Evolutionary conservation across 345 rosid genomes (phyloP).

Genomic region (Nasturtium officinale): DNA sequence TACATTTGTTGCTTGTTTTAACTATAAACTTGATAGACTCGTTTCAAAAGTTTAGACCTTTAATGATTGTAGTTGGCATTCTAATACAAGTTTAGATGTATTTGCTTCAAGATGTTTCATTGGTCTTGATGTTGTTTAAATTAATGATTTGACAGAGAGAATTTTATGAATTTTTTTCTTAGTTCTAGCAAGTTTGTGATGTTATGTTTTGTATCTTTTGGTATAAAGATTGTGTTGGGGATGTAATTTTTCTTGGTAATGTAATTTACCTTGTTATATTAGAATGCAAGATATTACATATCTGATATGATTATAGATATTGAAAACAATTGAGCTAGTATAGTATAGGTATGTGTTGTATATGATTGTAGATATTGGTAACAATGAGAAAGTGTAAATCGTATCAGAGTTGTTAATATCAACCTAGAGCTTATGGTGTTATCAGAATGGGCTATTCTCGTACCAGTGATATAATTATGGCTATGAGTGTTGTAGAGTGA

Average conservation of each 20-base stretch:
- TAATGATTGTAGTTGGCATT: conserved; percentile 1
- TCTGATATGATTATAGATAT: not conserved
- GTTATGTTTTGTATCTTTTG: not conserved
- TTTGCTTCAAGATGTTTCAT: not conserved
- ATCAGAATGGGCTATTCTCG: not conserved
- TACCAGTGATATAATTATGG: not conserved
- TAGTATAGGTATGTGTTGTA: not conserved
- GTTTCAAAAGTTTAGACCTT: not conserved
- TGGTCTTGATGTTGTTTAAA: not conserved
- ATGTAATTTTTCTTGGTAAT: not conserved
- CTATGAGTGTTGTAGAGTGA: not conserved
- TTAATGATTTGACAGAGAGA: not conserved
- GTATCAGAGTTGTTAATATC: not conserved
- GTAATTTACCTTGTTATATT: not conserved
- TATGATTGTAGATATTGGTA: not conserved
- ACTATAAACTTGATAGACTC: not conserved
- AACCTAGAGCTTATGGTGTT: not conserved
- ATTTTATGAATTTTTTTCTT: not conserved
- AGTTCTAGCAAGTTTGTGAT: not conserved
- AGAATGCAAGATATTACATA: not conserved
- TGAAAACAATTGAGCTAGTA: not conserved
- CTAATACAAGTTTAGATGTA: not conserved
- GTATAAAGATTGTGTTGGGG: not conserved
- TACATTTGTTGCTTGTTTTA: not conserved
- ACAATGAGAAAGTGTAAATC: not conserved